Conservation (phyloP, 2,329 filamentous ascomycete species). For the Pseudopyrenochaeta lycopersici region DNA sequence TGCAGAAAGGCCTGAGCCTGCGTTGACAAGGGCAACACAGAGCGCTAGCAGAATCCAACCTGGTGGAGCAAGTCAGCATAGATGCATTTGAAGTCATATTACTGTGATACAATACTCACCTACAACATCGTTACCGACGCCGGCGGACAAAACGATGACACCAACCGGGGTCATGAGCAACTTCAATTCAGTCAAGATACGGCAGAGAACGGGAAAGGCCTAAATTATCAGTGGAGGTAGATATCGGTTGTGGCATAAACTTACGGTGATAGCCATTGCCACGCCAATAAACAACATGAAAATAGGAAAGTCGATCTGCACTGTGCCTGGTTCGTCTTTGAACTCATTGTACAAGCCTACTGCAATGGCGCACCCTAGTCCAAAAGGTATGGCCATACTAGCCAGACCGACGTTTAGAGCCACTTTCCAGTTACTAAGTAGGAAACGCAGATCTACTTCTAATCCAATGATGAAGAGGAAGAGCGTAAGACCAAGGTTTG, state of each 20-base stretch:
- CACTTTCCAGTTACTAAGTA: slow-evolving; percentile 81
- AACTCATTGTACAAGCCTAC: slow-evolving; percentile 84
- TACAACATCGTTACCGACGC: slow-evolving; percentile 90
- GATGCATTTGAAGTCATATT: no score
- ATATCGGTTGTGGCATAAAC: slow-evolving; percentile 16
- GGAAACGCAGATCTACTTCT: slow-evolving; percentile 82
- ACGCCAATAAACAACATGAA: slow-evolving; percentile 87
- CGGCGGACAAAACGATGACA: slow-evolving; percentile 87
- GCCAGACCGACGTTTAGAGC: slow-evolving; percentile 79
- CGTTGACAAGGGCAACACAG: slow-evolving; percentile 92
- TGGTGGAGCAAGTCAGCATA: slow-evolving; percentile 17
- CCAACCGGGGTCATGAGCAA: slow-evolving; percentile 84
- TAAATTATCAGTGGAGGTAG: slow-evolving; percentile 33
- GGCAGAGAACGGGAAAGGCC: slow-evolving; percentile 88
- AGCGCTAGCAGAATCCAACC: slow-evolving; percentile 91
- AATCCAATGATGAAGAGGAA: slow-evolving; percentile 90
- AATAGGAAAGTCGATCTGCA: slow-evolving; percentile 68
- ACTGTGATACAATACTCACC: slow-evolving; percentile 46
- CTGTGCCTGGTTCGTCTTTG: slow-evolving; percentile 62
- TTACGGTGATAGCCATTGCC: slow-evolving; percentile 87
- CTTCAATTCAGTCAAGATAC: slow-evolving; percentile 91
- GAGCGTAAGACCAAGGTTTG: slow-evolving; percentile 83
- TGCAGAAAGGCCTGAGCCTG: slow-evolving; percentile 80
- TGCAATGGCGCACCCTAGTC: slow-evolving; percentile 79
- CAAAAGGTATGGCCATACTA: slow-evolving; percentile 86